Evolutionary conservation across 164 flowering plant genomes (phyloP), one percentile per base, ranked within the genome.

Genomic region (Liriodendron chinense): DNA sequence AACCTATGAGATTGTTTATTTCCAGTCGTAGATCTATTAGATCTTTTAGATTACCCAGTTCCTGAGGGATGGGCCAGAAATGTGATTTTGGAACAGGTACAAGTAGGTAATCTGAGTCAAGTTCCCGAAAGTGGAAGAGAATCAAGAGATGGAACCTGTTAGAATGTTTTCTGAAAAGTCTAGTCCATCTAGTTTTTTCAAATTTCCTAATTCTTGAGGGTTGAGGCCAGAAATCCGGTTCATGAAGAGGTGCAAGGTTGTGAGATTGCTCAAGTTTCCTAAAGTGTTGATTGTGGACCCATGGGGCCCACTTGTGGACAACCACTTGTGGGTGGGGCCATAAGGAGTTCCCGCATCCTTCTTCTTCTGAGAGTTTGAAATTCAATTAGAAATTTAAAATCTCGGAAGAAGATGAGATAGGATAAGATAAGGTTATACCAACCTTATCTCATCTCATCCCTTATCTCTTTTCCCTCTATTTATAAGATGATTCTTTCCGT

Each of bases 161-260:
- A 67, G 23, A 16, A 0, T 25, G 25, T 67, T 67, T 24, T 16
- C 28, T 1, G 47, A 16, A 21, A 72, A 21, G 23, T 10, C 13
- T 10, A 72, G 14, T 24, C 47, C 26, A n/a, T 21, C 7, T n/a
- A 79, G 59, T 24, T 53, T 14, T 47, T 68, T 74, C 16, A 75
- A 53, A 59, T 78, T 47, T 7, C 80, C 78, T 47, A 81, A 57
- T 65, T 78, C 74, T 7, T 26, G 61, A 14, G 83, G 81, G 23
- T 78, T 66, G 7, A 22, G 24, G 16, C 83, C 83, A 34, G 1
- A 62, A 61, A 78, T 76, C 20, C 22, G 47, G 69, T 81, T 81
- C 1, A 26, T 47, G 53, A 22, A 56, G 5, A 81, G 47, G 18
- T 25, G 75, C 14, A 16, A 18, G 18, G 5, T 8, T 68, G 77